Evolutionary conservation across 1,139 yeast genomes (phyloP).

Genomic region (Casaregolazyma lundiana): DNA sequence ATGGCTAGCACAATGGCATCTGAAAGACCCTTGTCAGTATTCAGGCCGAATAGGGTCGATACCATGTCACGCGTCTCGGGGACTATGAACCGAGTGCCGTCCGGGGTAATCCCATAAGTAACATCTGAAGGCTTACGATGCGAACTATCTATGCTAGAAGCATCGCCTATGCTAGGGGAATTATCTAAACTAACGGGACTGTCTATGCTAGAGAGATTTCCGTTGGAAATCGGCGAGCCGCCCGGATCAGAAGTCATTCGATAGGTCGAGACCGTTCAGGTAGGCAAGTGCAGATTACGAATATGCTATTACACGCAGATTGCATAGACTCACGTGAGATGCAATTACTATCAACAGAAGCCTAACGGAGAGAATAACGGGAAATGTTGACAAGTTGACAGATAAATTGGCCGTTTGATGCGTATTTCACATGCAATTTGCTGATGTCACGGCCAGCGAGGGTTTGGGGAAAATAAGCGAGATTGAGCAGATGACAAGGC

Average conservation of each 20-base stretch:
- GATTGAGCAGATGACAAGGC: neutral
- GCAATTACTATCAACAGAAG: too few species aligned
- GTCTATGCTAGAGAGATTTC: too few species aligned
- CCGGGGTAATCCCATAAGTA: conserved; percentile 26
- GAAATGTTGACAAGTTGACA: neutral
- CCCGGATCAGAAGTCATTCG: too few species aligned
- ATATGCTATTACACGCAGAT: too few species aligned
- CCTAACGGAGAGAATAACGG: too few species aligned
- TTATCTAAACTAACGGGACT: too few species aligned
- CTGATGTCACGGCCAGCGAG: neutral
- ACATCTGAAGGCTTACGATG: neutral
- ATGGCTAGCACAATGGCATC: conserved; percentile 57
- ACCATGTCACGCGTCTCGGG: conserved; percentile 89
- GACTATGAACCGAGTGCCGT: conserved; percentile 46
- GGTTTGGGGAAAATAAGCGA: neutral
- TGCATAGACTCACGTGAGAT: too few species aligned
- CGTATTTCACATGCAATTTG: neutral
- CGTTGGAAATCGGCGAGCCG: too few species aligned
- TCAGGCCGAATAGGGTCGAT: conserved; percentile 74
- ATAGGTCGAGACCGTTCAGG: too few species aligned
- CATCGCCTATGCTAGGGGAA: too few species aligned
- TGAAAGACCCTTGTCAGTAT: conserved; percentile 60
- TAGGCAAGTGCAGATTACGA: too few species aligned
- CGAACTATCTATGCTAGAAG: too few species aligned
- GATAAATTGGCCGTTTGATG: neutral